phyloP scores from a whole-genome alignment of 257 asterid species.

The Thymus mandschuricus region DNA sequence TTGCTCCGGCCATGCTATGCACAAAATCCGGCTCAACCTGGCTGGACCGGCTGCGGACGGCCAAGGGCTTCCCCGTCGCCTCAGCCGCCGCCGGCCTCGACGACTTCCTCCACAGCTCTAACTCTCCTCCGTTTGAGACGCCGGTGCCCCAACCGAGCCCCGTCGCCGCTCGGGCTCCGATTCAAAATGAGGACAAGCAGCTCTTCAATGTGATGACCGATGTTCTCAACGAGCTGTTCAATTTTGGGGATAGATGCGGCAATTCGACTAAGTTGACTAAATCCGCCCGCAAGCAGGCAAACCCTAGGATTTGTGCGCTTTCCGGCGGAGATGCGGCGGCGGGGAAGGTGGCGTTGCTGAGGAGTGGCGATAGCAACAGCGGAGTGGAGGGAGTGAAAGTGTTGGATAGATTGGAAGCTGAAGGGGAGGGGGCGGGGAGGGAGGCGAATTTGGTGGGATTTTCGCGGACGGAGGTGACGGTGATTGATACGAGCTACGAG shows the following conservation, averaged over 20 bases:
- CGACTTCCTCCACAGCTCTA: constrained; percentile 51
- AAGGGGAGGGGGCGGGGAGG: constrained; percentile 45
- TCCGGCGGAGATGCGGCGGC: constrained; percentile 29
- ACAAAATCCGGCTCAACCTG: constrained; percentile 67
- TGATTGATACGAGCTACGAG: constrained; percentile 85
- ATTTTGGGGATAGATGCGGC: constrained; percentile 52
- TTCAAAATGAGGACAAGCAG: constrained; percentile 34
- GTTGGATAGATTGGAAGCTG: constrained; percentile 34
- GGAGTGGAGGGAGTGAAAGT: constrained; percentile 48
- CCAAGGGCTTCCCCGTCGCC: constrained; percentile 69
- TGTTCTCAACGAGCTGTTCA: constrained; percentile 79
- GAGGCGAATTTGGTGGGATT: constrained; percentile 59
- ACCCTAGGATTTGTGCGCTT: constrained; percentile 62
- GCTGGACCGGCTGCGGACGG: constrained; percentile 80
- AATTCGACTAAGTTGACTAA: constrained; percentile 40
- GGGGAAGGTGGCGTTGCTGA: constrained; percentile 31
- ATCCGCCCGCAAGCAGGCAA: constrained; percentile 66
- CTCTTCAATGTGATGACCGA: constrained; percentile 44
- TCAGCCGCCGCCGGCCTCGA: constrained; percentile 54
- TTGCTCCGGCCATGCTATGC: constrained; percentile 52
- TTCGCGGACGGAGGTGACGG: constrained; percentile 80
- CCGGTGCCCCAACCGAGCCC: constrained; percentile 22
- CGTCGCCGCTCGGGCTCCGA: constrained; percentile 25
- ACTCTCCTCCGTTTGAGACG: constrained; percentile 30
- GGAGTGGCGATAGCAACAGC: constrained; percentile 48